These are phyloP conservation scores for Lactarius deliciosus DNA, from an alignment of 768 basidiomycete species.

Conservation along the genomic window DNA sequence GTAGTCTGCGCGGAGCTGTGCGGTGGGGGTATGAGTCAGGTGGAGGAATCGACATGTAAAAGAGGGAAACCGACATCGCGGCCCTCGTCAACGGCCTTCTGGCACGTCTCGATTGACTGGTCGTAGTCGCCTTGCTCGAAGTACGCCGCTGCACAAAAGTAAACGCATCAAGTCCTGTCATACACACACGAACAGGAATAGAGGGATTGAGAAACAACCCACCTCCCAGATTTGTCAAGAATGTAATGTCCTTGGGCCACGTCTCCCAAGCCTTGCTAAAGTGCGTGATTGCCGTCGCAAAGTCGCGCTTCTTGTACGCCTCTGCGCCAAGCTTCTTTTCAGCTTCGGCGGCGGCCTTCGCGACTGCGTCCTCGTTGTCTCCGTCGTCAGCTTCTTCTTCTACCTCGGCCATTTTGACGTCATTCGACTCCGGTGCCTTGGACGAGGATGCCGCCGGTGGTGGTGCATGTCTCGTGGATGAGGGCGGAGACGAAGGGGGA, in stretches of 20 bases:
- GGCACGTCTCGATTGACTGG: slow-evolving; percentile 85
- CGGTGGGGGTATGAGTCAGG: slow-evolving; percentile 7
- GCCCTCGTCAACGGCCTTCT: slow-evolving; percentile 97
- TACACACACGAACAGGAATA: background rate
- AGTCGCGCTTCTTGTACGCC: slow-evolving; percentile 84
- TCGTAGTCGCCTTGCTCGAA: slow-evolving; percentile 93
- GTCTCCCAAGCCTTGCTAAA: slow-evolving; percentile 91
- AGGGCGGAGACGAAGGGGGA: slow-evolving; percentile 38
- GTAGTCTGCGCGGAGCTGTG: slow-evolving; percentile 84
- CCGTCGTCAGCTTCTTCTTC: slow-evolving; percentile 46
- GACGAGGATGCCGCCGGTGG: slow-evolving; percentile 37
- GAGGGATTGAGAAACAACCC: slow-evolving; percentile 25
- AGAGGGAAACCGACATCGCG: slow-evolving; percentile 52
- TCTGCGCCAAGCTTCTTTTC: slow-evolving; percentile 77
- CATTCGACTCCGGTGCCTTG: slow-evolving; percentile 40
- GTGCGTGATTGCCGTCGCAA: slow-evolving; percentile 69
- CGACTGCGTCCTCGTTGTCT: slow-evolving; percentile 60
- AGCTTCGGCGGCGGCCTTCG: slow-evolving; percentile 75
- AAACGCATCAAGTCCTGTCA: slow-evolving; percentile 11
- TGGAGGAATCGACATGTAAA: background rate
- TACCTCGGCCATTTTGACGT: slow-evolving; percentile 59
- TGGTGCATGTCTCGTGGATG: slow-evolving; percentile 38
- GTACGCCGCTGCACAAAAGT: slow-evolving; percentile 66
- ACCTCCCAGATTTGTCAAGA: slow-evolving; percentile 89
- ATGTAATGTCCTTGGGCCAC: slow-evolving; percentile 92